phyloP scores from a whole-genome alignment of 805 yeast species.

The Isabelozyma gotoi region DNA sequence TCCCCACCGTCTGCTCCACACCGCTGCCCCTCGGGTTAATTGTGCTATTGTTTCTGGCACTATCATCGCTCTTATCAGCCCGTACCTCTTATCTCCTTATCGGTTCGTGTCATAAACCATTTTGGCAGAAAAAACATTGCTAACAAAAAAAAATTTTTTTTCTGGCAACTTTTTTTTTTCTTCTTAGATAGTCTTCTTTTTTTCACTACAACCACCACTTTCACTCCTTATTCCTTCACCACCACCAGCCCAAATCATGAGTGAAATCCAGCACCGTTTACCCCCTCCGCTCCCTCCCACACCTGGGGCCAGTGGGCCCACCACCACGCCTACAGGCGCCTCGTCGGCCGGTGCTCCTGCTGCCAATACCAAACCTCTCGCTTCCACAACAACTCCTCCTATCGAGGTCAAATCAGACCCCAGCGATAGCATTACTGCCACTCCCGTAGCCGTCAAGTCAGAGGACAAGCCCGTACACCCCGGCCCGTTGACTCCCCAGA shows the following conservation, averaged over 20 bases:
- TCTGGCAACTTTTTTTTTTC: not conserved
- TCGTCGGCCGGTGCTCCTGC: not conserved
- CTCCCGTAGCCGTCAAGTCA: no score
- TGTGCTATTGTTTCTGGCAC: no score
- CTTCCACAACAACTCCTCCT: not conserved
- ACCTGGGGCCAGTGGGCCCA: constrained; percentile 2
- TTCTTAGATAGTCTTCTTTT: constrained; percentile 1
- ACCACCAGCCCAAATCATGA: constrained; percentile 8
- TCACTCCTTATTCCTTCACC: not conserved
- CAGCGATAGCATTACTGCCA: not conserved
- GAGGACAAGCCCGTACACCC: not conserved
- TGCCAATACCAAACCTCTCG: not conserved
- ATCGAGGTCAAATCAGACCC: not conserved
- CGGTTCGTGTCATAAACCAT: not conserved
- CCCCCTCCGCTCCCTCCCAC: constrained; percentile 7
- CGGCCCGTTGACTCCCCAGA: not conserved
- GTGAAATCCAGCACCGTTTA: constrained; percentile 16
- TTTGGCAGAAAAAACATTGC: constrained; percentile 2
- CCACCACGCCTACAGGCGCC: not conserved
- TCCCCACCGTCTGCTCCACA: no score
- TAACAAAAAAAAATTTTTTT: constrained; percentile 3
- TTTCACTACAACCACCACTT: not conserved
- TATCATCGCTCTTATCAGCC: no score
- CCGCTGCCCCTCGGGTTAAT: no score
- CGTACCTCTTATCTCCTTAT: not conserved